Base-by-base conservation (phyloP, 1,284 basidiomycete species). In the Flammula alnicola region DNA sequence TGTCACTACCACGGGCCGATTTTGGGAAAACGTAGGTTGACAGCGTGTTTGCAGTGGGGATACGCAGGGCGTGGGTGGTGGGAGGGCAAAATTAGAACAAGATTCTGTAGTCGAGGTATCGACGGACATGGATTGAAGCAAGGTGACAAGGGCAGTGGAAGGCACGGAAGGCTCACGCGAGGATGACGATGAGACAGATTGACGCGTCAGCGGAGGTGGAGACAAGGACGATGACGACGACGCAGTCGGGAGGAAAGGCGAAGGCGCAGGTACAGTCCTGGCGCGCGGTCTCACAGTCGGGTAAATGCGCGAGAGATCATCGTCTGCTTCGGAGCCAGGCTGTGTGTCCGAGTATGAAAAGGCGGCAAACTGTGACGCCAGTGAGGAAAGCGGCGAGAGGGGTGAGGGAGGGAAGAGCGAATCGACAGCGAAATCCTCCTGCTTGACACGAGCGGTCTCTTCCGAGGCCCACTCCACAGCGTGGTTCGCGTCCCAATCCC, bases 1-100 rank as follows among this genome's bases (percentile, higher is more conserved):
- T 63, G 76, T 77, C 32, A 86, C 77, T 2, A 83, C 72, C 23
- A 80, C 63, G 44, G 70, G 63, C 17, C 33, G 65, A 58, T 57
- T 44, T 51, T 53, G 46, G 47, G 55, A 5, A 35, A 44, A 47
- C 39, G 52, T 27, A 49, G 54, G 57, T 47, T 57, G 59, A 43
- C 63, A 65, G 22, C 64, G 66, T 42, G 68, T 74, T 41, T 71
- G 67, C 44, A 66, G 63, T 11, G 72, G 71, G 22, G 70, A 71
- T 11, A 73, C 64, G 56, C 69, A 73, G 22, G 69, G 63, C 6
- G 65, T 54, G n/a, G 66, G 57, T 22, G 67, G 59, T 7, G 63
- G 57, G 5, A 53, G 35, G 14, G 43, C 30, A 55, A 43, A 37
- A n/a, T n/a, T n/a, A n/a, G n/a, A n/a, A n/a, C n/a, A n/a, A n/a